Conservation (phyloP, 2,329 filamentous ascomycete genomes). For the Claviceps purpurea region DNA sequence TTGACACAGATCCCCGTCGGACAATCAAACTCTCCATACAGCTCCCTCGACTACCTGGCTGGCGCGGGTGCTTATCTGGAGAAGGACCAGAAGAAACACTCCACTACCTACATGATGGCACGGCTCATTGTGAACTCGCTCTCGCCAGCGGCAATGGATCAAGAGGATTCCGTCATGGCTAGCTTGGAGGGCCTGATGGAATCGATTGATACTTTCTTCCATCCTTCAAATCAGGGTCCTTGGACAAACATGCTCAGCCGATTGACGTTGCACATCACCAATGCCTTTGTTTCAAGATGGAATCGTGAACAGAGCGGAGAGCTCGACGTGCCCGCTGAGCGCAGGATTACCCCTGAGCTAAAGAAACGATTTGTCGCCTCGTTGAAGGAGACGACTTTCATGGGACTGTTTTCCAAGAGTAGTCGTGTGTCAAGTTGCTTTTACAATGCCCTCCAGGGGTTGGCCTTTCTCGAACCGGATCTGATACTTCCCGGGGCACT, state of each 20-base stretch:
- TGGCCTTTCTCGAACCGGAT: conserved; percentile 83
- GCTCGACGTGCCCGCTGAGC: conserved; percentile 69
- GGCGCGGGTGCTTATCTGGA: conserved; percentile 80
- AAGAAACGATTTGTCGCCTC: conserved; percentile 83
- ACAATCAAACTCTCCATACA: conserved; percentile 88
- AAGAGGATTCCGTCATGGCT: conserved; percentile 66
- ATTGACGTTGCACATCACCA: conserved; percentile 80
- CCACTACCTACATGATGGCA: conserved; percentile 80
- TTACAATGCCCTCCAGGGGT: conserved; percentile 73
- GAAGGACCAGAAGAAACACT: conserved; percentile 86
- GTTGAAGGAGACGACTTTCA: conserved; percentile 85
- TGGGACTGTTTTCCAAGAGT: conserved; percentile 97
- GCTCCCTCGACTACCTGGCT: conserved; percentile 66
- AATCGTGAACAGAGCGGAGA: conserved; percentile 90
- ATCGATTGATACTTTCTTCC: conserved; percentile 96
- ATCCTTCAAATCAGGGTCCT: conserved; percentile 84
- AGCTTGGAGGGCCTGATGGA: conserved; percentile 86
- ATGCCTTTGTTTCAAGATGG: conserved; percentile 96
- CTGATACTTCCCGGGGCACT: conserved; percentile 85
- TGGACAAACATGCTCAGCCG: conserved; percentile 90
- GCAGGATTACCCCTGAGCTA: conserved; percentile 65
- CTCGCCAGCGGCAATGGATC: conserved; percentile 67
- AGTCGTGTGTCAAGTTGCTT: conserved; percentile 84
- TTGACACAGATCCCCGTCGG: conserved; percentile 92
- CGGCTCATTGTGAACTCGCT: conserved; percentile 88